Evolutionary conservation across 805 yeast genomes (phyloP), one percentile per base, ranked within the genome.

Genomic region (Geotrichum ghanense): DNA sequence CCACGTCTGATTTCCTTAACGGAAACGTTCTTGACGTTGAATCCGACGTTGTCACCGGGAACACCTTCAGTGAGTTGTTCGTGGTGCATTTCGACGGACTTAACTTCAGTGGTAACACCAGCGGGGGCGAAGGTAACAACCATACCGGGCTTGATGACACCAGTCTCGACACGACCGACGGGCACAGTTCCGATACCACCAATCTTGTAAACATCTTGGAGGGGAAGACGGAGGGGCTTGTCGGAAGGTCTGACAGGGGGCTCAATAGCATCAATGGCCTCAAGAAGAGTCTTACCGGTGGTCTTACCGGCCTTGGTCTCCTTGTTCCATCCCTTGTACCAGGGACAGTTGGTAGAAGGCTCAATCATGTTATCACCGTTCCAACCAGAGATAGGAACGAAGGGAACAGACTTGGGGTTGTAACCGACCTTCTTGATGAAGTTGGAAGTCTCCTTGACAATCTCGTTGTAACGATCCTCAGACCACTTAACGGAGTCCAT

Each of bases 361-460:
- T 83, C 90, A 70, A 83, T 79, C 92, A 83, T 83, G 87, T 83
- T 83, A 76, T 83, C 92, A 77, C 94, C 94, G 74, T 81, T 79
- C 82, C 90, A 81, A 65, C 94, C 95, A 63, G 92, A 83, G 70
- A 82, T 80, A 69, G 95, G 95, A 64, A 85, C 89, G 79, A 84
- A 85, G 62, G 85, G 78, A 69, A 79, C 83, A 67, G 81, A 73
- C 78, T 80, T 76, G 66, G 84, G 82, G 77, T 77, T 78, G 83
- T 72, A 82, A 70, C 90, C 90, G 59, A 80, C 87, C 78, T 81
- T 76, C 82, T 79, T 80, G 76, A 81, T 78, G 77, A 82, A 82
- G 74, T 78, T 79, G 56, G 82, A 66, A 61, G 85, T 75, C 73
- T 83, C 87, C 77, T 79, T 79, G 68, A 71, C 66, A 61, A 81